Base-by-base conservation (phyloP, 164 flowering plant genomes). In the Chimonanthus praecox region DNA sequence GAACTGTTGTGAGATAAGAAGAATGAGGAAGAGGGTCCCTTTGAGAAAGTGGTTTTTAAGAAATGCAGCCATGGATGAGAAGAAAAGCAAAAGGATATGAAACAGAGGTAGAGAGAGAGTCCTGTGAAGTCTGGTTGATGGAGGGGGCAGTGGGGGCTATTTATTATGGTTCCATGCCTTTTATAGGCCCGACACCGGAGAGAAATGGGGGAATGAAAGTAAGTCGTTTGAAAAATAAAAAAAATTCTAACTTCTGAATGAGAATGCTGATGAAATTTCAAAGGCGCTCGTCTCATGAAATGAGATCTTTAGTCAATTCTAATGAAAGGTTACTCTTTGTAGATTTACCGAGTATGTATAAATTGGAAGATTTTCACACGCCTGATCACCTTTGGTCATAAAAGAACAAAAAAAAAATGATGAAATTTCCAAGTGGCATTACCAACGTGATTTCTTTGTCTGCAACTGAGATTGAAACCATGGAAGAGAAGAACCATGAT, bases 1-100 rank as follows among this genome's bases (percentile, higher is more conserved):
- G n/a, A 11, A 4, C 13, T 44, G 69, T 66, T 46, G 69, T 6
- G 49, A 66, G 7, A 45, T n/a, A 16, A 66, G 47, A 45, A 45
- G 47, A 66, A 66, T 3, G 43, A 46, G n/a, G n/a, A 66, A 46
- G 16, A 66, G 69, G 45, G 69, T 15, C n/a, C 16, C 69, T 5
- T 66, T 66, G 21, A 66, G 48, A 44, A 10, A 4, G 49, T 44
- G 49, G 7, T 62, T 18, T 62, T 46, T 45, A 11, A 66, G 48
- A 66, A 18, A 46, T 9, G 69, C 9, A 9, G 69, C 69, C 69
- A 66, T 66, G 47, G 69, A 66, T 66, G 69, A 43, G 13, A n/a
- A 66, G 47, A 44, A 66, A 45, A 66, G 47, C 11, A n/a, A 46
- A 46, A 13, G 69, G 43, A 1, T 44, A 48, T n/a, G 69, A 45